phyloP scores from a whole-genome alignment of 805 yeast species.

The Starmerella bombi region DNA sequence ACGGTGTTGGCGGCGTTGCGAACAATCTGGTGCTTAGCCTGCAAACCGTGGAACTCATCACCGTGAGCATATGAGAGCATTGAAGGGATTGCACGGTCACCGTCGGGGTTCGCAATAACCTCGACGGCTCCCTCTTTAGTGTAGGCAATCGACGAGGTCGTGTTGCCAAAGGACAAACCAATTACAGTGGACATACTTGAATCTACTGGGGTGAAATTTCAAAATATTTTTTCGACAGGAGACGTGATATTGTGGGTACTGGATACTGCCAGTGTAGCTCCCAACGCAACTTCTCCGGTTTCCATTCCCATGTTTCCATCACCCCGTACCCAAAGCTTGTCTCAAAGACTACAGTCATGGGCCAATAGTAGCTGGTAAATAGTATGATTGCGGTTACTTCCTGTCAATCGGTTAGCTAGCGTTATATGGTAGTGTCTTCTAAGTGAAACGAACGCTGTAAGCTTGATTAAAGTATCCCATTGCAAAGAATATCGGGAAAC shows the following conservation, averaged over 20 bases:
- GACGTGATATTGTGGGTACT: not conserved
- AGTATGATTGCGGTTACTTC: too few relatives aligned
- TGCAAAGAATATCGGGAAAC: too few relatives aligned
- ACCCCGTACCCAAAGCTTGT: too few relatives aligned
- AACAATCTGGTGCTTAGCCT: slow-evolving; percentile 81
- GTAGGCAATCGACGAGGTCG: slow-evolving; percentile 83
- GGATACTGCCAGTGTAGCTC: not conserved
- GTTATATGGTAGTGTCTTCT: too few relatives aligned
- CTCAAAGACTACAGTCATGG: too few relatives aligned
- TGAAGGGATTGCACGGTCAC: slow-evolving; percentile 94
- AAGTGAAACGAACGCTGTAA: too few relatives aligned
- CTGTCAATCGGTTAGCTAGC: too few relatives aligned
- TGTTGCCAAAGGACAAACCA: slow-evolving; percentile 94
- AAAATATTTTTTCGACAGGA: too few relatives aligned
- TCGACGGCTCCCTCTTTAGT: slow-evolving; percentile 80
- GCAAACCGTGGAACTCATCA: slow-evolving; percentile 95
- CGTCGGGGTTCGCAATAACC: slow-evolving; percentile 97
- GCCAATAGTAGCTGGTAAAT: too few relatives aligned
- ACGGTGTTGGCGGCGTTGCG: slow-evolving; percentile 83
- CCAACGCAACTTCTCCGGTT: not conserved
- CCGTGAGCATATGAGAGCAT: slow-evolving; percentile 81
- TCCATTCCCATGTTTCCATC: slow-evolving; percentile 1
- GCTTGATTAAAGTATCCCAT: too few relatives aligned
- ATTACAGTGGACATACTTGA: slow-evolving; percentile 43
- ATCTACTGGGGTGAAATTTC: not conserved